Base-by-base conservation (phyloP, 441 rosid genomes). In the Raphanus hybrid region DNA sequence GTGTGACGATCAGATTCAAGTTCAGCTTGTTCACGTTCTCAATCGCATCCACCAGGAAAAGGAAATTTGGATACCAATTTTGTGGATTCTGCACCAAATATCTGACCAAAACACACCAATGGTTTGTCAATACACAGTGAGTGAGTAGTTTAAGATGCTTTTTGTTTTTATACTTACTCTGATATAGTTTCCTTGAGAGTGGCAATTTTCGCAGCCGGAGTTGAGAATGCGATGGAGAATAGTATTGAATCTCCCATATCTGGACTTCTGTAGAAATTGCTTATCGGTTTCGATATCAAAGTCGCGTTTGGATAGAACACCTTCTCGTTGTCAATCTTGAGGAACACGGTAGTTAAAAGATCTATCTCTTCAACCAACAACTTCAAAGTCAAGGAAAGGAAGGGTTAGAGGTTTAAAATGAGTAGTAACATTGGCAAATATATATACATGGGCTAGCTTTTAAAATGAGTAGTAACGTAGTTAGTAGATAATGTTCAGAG, bases 341-440 rank as follows among this genome's bases (percentile, higher is more conserved):
- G 73, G 89, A 93, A 92, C 66, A 93, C 91, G 0, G 98, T 90
- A 1, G 85, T 85, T 68, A 93, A 82, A 34, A 92, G 87, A 84
- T 92, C 85, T 92, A 92, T 93, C 80, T 93, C 96, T 86, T 93
- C 98, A 0, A 93, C 97, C 84, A 93, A 18, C 86, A 93, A 75
- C 98, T 6, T 86, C 80, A 84, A 69, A 58, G 2, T 32, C 8
- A 14, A 37, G 18, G 7, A 35, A 11, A 35, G 15, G 0, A 15
- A 52, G 58, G 20, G 9, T 52, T 5, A 14, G 58, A 52, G 20
- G 58, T 52, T 52, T 52, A 14, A n/a, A 52, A 15, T 52, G 4
- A 52, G 20, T 6, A 52, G 3, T 52, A 14, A 6, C 15, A 15
- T 48, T 37, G 50, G 11, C 7, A 39, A 39, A 32, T 5, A 32